phyloP scores from a whole-genome alignment of 208 protist genomes.

The Leishmania mexicana region DNA sequence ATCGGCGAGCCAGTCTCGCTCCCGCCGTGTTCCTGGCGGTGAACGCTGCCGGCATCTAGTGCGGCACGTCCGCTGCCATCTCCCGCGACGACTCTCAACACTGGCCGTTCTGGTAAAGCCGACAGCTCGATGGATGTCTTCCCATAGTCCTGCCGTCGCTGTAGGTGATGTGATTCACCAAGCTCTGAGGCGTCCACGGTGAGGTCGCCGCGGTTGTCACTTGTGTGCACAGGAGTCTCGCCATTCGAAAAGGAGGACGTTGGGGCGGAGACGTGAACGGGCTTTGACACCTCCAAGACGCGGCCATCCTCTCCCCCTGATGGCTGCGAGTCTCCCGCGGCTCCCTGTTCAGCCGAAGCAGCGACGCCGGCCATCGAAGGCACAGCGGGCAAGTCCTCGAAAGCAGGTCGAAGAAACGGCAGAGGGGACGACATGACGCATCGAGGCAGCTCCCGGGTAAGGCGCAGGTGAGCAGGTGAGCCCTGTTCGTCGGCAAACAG shows the following conservation, averaged over 20 bases:
- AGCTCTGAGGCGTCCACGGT: neutral
- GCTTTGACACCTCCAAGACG: neutral
- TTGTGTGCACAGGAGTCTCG: neutral
- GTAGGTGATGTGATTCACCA: neutral
- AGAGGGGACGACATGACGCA: neutral
- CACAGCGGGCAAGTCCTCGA: neutral
- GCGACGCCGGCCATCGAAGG: neutral
- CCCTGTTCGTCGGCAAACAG: neutral
- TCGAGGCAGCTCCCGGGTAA: neutral
- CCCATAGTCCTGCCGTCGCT: neutral
- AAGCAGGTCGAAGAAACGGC: neutral
- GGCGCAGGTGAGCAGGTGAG: neutral
- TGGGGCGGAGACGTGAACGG: neutral
- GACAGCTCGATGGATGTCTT: constrained; percentile 14
- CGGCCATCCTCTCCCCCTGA: neutral
- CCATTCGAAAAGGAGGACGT: constrained; percentile 17
- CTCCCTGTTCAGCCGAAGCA: neutral
- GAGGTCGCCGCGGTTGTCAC: neutral
- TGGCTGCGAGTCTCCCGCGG: neutral
- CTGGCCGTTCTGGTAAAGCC: neutral
- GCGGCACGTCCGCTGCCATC: neutral
- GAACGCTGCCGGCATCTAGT: neutral
- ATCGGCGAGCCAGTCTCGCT: neutral
- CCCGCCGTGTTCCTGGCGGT: neutral
- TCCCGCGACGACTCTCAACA: too few relatives aligned